Percentiles rank a stretch among this genome's conserved stretches.
Conservation (phyloP, 306 rosid species). For the Trifolium subterraneum region DNA sequence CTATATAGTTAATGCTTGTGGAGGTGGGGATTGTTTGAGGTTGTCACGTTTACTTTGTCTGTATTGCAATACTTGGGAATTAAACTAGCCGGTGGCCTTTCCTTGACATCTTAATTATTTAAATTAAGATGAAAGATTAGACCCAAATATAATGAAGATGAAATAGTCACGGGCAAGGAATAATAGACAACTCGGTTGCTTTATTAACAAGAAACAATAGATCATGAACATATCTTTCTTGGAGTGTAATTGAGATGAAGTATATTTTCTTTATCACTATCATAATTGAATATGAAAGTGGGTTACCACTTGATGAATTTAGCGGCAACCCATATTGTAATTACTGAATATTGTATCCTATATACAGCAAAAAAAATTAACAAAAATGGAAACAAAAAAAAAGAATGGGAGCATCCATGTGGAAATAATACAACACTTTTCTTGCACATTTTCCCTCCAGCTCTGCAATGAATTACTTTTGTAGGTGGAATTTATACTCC, state of each 20-base stretch:
- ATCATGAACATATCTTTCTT: conserved; percentile 25
- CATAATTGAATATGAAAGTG: conserved; percentile 43
- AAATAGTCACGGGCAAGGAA: neutral
- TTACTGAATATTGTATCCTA: conserved; percentile 51
- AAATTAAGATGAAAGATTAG: neutral
- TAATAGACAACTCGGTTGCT: neutral
- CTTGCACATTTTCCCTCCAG: conserved; percentile 56
- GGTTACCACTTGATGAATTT: conserved; percentile 46
- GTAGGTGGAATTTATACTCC: conserved; percentile 44
- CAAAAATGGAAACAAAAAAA: conserved; percentile 43
- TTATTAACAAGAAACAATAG: conserved; percentile 31
- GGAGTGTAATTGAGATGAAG: conserved; percentile 34
- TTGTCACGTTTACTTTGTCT: neutral
- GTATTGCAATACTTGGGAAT: conserved; percentile 1
- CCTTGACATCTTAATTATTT: neutral
- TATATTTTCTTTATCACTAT: conserved; percentile 38
- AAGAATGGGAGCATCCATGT: conserved; percentile 46
- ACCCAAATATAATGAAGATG: neutral
- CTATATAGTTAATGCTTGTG: neutral
- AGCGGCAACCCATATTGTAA: conserved; percentile 52
- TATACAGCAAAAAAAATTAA: conserved; percentile 63
- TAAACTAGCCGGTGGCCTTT: neutral
- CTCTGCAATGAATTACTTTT: conserved; percentile 44
- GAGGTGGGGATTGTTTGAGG: neutral
- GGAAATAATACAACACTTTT: conserved; percentile 49